Base-by-base conservation (phyloP, 495 filamentous ascomycete genomes). In the Penicillium egyptiacum region DNA sequence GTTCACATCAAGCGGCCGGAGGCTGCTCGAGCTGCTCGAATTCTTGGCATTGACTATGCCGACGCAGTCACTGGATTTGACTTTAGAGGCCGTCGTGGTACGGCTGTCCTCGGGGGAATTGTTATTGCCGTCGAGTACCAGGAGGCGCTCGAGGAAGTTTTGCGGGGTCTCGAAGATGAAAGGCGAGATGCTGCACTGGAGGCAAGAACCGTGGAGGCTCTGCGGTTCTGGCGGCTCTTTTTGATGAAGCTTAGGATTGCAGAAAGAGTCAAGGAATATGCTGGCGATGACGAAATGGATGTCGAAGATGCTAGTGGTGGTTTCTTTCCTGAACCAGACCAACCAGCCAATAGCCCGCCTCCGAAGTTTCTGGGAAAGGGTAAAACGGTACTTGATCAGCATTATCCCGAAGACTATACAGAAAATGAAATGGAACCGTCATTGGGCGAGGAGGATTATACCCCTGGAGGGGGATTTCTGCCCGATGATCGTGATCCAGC, bases 11-110 rank as follows among this genome's bases (percentile, higher is more conserved):
- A 68, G 44, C 80, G 88, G 62, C 79, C 84, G 25, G 78, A 86
- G 33, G 86, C 89, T n/a, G 75, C 80, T 5, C 80, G 80, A 37
- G 92, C 92, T 1, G 91, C 91, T 20, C 83, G 80, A 51, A 75
- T 95, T 8, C 65, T 97, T 4, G 88, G 89, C 0, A 78, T 98
- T 33, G 93, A 98, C 71, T 95, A 87, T 61, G 89, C 89, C 28
- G 88, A 90, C 41, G 94, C 95, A 16, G 84, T 99, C 12, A 94
- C 88, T 2, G 92, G 92, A 0, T 98, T 98, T 66, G 78, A 87
- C 28, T 97, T 96, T 67, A 85, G 81, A 68, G 90, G 90, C 14
- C 81, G 90, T 7, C 83, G 87, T 49, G 92, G 91, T 9, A 96
- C 90, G 5, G 90, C 93, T 10, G 79, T 94, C 14, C 65, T 90